These are phyloP conservation scores for Penicillium sp. DNA, from an alignment of 2,329 filamentous ascomycete genomes.

Conservation along the genomic window DNA sequence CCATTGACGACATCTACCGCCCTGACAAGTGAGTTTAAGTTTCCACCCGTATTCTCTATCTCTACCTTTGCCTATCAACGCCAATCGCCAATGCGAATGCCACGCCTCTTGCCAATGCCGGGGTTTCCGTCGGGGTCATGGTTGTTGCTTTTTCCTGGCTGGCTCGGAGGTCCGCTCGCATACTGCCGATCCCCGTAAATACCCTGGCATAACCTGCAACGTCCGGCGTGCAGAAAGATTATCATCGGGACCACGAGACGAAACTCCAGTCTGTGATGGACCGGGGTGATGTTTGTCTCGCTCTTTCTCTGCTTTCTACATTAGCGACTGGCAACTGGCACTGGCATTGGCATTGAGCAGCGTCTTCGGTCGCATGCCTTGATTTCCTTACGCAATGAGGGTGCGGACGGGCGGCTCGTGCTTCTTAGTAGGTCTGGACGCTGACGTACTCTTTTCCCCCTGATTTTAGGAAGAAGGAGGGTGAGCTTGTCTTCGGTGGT, in stretches of 20 bases:
- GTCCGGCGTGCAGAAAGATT: not conserved
- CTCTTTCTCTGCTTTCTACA: not conserved
- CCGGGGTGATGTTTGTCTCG: not conserved
- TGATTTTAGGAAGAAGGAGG: conserved; percentile 75
- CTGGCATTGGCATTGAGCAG: not conserved
- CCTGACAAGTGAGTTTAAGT: conserved; percentile 81
- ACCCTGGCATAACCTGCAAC: conserved; percentile 4
- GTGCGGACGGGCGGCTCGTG: conserved; percentile 20
- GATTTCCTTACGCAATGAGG: conserved; percentile 23
- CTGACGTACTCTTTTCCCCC: conserved; percentile 35
- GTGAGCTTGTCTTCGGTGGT: conserved; percentile 91
- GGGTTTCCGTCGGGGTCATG: not conserved
- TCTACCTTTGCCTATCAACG: conserved; percentile 7
- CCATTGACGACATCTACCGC: conserved; percentile 91
- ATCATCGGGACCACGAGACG: not conserved
- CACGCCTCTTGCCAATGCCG: not conserved
- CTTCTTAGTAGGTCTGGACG: conserved; percentile 31
- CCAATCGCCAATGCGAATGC: not conserved
- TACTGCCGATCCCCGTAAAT: conserved; percentile 13
- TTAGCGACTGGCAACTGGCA: not conserved
- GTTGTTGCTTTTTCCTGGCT: conserved; percentile 4
- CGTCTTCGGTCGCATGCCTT: conserved; percentile 15
- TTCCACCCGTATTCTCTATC: not conserved
- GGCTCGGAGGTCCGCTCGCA: conserved; percentile 8
- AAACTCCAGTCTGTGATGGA: not conserved